phyloP scores from a whole-genome alignment of 805 yeast genomes.

The Starmerella gropengiesseri region DNA sequence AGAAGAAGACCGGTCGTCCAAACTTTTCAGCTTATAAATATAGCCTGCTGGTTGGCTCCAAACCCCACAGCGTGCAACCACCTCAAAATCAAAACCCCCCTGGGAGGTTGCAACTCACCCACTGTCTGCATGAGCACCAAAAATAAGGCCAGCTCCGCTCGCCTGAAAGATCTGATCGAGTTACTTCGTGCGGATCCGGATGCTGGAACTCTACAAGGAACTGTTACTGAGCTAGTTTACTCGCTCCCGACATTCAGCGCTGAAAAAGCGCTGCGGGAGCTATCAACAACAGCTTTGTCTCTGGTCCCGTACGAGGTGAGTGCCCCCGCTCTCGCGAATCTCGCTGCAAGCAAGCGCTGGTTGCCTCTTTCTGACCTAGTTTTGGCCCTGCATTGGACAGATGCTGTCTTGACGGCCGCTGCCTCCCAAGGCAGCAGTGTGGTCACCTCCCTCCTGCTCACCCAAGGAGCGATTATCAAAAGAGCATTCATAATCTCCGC shows the following conservation, averaged over 20 bases:
- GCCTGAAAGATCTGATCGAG: conserved; percentile 2
- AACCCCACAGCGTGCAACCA: neutral
- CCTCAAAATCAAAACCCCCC: neutral
- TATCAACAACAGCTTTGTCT: neutral
- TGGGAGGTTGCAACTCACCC: no score
- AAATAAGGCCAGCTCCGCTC: conserved; percentile 1
- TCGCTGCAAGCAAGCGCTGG: neutral
- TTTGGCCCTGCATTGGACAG: conserved; percentile 11
- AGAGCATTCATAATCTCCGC: neutral
- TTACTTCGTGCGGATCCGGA: neutral
- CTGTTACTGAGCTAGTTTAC: conserved; percentile 3
- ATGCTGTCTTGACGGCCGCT: conserved; percentile 2
- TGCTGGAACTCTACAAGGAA: neutral
- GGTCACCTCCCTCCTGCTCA: conserved; percentile 3
- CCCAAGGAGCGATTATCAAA: conserved; percentile 1
- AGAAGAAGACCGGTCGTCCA: conserved; percentile 1
- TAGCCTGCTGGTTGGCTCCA: no score
- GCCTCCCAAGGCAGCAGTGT: neutral
- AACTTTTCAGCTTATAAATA: conserved; percentile 7
- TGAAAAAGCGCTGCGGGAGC: conserved; percentile 6
- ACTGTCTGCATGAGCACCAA: no score
- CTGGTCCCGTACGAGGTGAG: neutral
- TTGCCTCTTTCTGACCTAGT: conserved; percentile 10
- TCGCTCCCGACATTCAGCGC: conserved; percentile 10
- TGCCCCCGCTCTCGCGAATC: neutral